Percentiles rank a stretch among this genome's conserved stretches.
Conservation (phyloP, 2,329 filamentous ascomycete genomes). For the Dothidotthia symphoricarpi region DNA sequence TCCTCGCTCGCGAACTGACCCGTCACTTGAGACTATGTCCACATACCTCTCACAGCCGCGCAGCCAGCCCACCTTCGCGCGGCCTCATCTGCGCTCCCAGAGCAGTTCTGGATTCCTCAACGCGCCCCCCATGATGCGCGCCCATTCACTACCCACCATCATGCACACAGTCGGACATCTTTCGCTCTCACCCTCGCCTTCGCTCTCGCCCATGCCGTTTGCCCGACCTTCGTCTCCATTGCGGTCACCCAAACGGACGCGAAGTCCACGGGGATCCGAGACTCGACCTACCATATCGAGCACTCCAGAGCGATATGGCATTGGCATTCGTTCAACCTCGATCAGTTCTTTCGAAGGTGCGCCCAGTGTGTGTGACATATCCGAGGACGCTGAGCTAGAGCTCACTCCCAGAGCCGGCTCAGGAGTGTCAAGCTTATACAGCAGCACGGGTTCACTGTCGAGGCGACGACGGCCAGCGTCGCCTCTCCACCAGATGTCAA, state of each 20-base stretch:
- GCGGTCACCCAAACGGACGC: constrained; percentile 46
- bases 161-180: constrained; percentile 36
- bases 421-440: constrained; percentile 30
- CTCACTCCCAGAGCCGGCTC: constrained; percentile 42
- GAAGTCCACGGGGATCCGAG: constrained; percentile 36
- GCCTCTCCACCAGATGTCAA: constrained; percentile 45
- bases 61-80: constrained; percentile 50
- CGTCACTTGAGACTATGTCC: constrained; percentile 26
- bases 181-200: constrained; percentile 34
- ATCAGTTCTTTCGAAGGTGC: constrained; percentile 31
- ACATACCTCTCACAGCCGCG: constrained; percentile 38
- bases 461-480: constrained; percentile 48
- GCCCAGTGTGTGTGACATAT: constrained; percentile 45
- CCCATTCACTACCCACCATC: constrained; percentile 49
- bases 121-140: constrained; percentile 49
- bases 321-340: constrained; percentile 29
- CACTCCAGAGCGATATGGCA: constrained; percentile 19
- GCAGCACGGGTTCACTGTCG: constrained; percentile 31
- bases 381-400: constrained; percentile 51
- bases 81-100: constrained; percentile 48
- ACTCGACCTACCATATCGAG: constrained; percentile 14
- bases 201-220: constrained; percentile 22
- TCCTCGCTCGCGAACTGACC: constrained; percentile 42
- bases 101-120: constrained; percentile 43
- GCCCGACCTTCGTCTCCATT: constrained; percentile 41